Base-by-base conservation (phyloP, 2,329 filamentous ascomycete genomes). In the Fusarium pseudocircinatum region DNA sequence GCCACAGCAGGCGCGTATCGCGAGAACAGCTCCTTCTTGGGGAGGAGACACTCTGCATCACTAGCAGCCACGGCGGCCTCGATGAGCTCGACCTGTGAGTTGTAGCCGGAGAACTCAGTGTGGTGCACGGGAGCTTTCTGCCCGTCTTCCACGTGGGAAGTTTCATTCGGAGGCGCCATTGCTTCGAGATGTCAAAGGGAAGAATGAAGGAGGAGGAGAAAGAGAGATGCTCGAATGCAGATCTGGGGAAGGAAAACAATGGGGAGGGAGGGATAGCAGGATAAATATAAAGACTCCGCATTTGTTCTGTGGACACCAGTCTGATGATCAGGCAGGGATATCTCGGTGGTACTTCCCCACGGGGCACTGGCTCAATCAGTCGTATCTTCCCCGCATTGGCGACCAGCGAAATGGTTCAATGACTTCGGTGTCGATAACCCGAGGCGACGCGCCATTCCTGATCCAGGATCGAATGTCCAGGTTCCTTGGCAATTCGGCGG, bases 21-120 rank as follows among this genome's bases (percentile, higher is more conserved):
- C 6, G 30, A 60, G 50, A 82, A 79, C 15, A 82, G 79, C 65
- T 81, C 79, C 64, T 80, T 81, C 36, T 75, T 76, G 24, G 79
- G 70, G 20, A 81, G 67, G 2, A 66, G 69, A 32, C 75, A 60
- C 58, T 82, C 80, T 4, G 77, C 78, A 28, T 81, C 79, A 44
- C 72, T 78, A 56, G 73, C 62, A 14, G 73, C 75, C n/a, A 79
- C 77, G 43, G 80, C 80, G 28, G 80, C 79, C 65, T 82, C 79
- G 60, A 82, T 79, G 58, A 81, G 79, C 20, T 80, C 78, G 34
- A 75, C 70, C 46, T 81, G 63, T 7, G 77, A 60, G 8, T 28
- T 72, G 72, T 78, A 70, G 30, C 62, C 56, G 7, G 72, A 72
- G 62, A 79, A 71, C 56, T 80, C 79, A 37, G 63, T 66, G 49